A percentile compares a stretch with the other conserved stretches of the same genome.
phyloP scores from a whole-genome alignment of 352 stramenopile genomes.

The Thraustochytrium sp. region DNA sequence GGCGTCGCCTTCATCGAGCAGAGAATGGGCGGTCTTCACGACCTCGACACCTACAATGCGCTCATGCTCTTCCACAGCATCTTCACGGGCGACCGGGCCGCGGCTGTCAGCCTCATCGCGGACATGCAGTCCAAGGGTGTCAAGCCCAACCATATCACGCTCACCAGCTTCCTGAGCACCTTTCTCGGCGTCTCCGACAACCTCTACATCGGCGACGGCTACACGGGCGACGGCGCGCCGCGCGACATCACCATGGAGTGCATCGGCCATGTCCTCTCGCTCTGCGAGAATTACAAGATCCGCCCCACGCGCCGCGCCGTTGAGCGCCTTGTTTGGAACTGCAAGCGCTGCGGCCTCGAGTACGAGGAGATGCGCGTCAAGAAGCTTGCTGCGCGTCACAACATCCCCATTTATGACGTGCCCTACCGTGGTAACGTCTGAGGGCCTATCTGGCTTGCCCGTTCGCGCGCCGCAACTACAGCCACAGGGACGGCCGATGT shows the following conservation, averaged over 20 bases:
- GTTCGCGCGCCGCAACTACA: background rate
- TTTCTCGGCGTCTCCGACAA: background rate
- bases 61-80: background rate
- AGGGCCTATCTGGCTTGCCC: background rate
- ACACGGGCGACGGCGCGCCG: background rate
- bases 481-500: too few relatives aligned
- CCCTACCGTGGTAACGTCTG: background rate
- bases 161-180: background rate
- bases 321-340: background rate
- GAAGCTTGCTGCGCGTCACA: background rate
- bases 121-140: background rate
- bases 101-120: background rate
- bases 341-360: background rate
- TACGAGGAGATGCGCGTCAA: background rate
- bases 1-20: background rate
- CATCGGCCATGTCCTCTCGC: background rate
- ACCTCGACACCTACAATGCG: background rate
- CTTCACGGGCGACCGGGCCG: background rate
- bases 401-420: background rate
- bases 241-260: background rate
- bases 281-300: background rate
- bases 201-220: conserved; percentile 5
- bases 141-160: background rate
- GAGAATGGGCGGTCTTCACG: background rate
- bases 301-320: background rate